phyloP scores from a whole-genome alignment of 2,329 filamentous ascomycete species.

The Epichloe coenophiala region DNA sequence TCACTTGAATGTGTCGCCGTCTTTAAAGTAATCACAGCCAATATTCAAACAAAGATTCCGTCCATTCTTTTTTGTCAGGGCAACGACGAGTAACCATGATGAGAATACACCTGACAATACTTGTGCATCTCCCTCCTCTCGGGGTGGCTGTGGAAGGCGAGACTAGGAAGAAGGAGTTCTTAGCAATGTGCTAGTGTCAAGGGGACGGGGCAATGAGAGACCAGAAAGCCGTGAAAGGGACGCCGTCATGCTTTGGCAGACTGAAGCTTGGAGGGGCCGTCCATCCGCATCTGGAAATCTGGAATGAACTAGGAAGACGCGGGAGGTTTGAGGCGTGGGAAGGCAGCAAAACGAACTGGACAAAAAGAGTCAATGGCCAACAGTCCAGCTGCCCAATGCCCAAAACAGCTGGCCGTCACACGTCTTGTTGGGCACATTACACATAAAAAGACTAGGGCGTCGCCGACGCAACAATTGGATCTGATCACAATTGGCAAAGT shows the following conservation, averaged over 20 bases:
- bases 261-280: conserved; percentile 2
- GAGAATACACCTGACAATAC: background rate
- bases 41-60: background rate
- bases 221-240: background rate
- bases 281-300: conserved; percentile 6
- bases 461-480: background rate
- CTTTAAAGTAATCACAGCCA: background rate
- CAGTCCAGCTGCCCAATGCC: background rate
- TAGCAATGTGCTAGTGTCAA: background rate
- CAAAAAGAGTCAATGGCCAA: background rate
- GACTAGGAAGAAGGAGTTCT: background rate
- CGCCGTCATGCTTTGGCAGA: background rate
- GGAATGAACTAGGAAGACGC: conserved; percentile 4
- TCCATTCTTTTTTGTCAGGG: background rate
- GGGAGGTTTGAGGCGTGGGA: no score
- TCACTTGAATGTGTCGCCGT: no score
- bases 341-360: no score
- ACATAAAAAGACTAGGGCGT: background rate
- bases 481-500: background rate
- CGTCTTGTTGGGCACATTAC: background rate
- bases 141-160: background rate
- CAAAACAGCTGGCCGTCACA: background rate
- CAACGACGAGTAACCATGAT: background rate
- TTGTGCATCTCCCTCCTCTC: background rate
- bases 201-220: background rate